Conservation (phyloP, 2,329 filamentous ascomycete species). For the Colletotrichum sp. region DNA sequence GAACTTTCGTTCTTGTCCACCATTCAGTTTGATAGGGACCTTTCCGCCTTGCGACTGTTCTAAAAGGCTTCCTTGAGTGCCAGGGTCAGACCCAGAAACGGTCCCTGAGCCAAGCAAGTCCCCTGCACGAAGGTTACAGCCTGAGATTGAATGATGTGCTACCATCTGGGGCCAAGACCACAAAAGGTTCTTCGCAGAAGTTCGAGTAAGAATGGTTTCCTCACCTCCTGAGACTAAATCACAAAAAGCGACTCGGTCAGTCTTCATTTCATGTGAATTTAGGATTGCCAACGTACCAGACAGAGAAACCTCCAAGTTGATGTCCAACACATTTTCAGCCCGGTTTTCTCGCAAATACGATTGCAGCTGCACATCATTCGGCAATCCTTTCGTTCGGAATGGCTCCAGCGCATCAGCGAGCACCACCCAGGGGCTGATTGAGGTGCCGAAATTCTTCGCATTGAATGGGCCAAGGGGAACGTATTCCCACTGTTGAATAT, state of each 20-base stretch:
- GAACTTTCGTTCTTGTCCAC: conserved; percentile 72
- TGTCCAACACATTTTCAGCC: conserved; percentile 38
- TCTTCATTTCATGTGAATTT: background rate
- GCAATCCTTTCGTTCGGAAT: conserved; percentile 21
- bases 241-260: background rate
- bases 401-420: conserved; percentile 60
- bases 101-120: conserved; percentile 81
- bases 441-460: conserved; percentile 64
- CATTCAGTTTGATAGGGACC: conserved; percentile 61
- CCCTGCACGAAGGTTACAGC: conserved; percentile 75
- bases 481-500: conserved; percentile 68
- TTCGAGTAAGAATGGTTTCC: conserved; percentile 39
- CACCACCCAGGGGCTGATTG: conserved; percentile 67
- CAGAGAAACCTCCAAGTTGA: conserved; percentile 42
- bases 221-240: conserved; percentile 24
- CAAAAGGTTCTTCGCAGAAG: conserved; percentile 57
- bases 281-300: conserved; percentile 31
- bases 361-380: conserved; percentile 38
- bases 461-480: conserved; percentile 67
- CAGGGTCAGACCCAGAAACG: conserved; percentile 67
- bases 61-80: conserved; percentile 72
- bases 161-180: conserved; percentile 88
- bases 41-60: conserved; percentile 77
- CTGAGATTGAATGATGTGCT: conserved; percentile 78
- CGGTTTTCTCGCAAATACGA: conserved; percentile 60